Evolutionary conservation across 352 stramenopile genomes (phyloP).

Genomic region (Phytophthora niederhauseri): DNA sequence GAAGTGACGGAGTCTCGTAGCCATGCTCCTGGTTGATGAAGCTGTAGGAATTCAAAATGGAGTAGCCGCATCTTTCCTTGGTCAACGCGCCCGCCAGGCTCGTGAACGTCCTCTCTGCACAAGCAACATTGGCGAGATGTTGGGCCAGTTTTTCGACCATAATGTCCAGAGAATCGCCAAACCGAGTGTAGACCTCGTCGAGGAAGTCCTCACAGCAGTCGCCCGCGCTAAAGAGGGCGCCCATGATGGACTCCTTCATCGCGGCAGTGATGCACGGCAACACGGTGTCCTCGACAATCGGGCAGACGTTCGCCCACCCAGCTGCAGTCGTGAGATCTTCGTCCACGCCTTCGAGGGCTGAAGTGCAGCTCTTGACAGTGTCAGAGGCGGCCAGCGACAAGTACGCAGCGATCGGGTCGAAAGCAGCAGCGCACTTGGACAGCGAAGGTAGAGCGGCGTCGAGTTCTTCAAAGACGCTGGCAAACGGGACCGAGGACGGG

Average conservation of each 20-base stretch:
- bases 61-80: slow-evolving; percentile 42
- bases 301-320: slow-evolving; percentile 22
- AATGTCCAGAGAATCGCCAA: slow-evolving; percentile 35
- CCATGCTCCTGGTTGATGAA: background rate
- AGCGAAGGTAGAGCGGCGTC: slow-evolving; percentile 38
- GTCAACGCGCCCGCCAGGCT: slow-evolving; percentile 19
- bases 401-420: slow-evolving; percentile 29
- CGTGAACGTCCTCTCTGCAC: slow-evolving; percentile 40
- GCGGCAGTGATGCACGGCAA: slow-evolving; percentile 33
- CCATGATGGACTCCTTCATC: slow-evolving; percentile 28
- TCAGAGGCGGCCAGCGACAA: slow-evolving; percentile 13
- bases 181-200: slow-evolving; percentile 33
- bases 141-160: slow-evolving; percentile 36
- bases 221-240: slow-evolving; percentile 8
- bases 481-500: slow-evolving; percentile 5
- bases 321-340: slow-evolving; percentile 3
- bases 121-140: slow-evolving; percentile 32
- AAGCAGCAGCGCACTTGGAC: slow-evolving; percentile 38
- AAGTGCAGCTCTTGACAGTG: slow-evolving; percentile 29
- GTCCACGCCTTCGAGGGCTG: slow-evolving; percentile 8
- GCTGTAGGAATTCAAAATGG: slow-evolving; percentile 31
- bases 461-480: slow-evolving; percentile 20
- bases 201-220: slow-evolving; percentile 51
- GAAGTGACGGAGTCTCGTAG: background rate
- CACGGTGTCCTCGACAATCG: slow-evolving; percentile 32